Conservation (phyloP, 169 alveolate species). For the Cryptosporidium andersoni region DNA sequence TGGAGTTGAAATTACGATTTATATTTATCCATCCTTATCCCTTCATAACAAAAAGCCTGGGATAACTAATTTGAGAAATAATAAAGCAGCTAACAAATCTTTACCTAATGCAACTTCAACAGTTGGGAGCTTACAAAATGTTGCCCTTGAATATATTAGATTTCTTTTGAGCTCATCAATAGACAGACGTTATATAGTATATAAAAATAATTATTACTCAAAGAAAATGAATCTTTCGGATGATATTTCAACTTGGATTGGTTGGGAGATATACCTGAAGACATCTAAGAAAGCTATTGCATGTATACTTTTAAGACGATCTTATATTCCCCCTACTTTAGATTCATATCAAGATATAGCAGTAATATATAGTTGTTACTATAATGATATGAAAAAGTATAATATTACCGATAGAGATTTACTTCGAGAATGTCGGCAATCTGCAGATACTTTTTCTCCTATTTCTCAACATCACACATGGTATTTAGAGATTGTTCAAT, state of each 20-base stretch:
- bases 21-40: slow-evolving; percentile 53
- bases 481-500: slow-evolving; percentile 39
- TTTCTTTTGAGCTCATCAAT: slow-evolving; percentile 23
- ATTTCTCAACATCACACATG: slow-evolving; percentile 62
- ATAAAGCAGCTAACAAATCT: not conserved
- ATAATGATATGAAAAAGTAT: slow-evolving; percentile 48
- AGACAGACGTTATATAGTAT: slow-evolving; percentile 17
- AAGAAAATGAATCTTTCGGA: slow-evolving; percentile 67
- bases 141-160: slow-evolving; percentile 50
- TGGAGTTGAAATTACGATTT: slow-evolving; percentile 49
- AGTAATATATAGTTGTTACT: slow-evolving; percentile 33
- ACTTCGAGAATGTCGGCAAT: slow-evolving; percentile 39
- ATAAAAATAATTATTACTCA: slow-evolving; percentile 18
- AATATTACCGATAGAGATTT: slow-evolving; percentile 50
- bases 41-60: slow-evolving; percentile 43
- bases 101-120: not conserved
- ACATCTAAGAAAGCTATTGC: slow-evolving; percentile 39
- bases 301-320: slow-evolving; percentile 49
- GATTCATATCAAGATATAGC: slow-evolving; percentile 66
- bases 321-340: slow-evolving; percentile 60
- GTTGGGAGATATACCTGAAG: slow-evolving; percentile 58
- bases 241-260: slow-evolving; percentile 64
- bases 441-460: slow-evolving; percentile 65
- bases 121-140: slow-evolving; percentile 13
- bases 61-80: not conserved